Conservation (phyloP, 2,329 filamentous ascomycete genomes). For the Aspergillus brasiliensis region DNA sequence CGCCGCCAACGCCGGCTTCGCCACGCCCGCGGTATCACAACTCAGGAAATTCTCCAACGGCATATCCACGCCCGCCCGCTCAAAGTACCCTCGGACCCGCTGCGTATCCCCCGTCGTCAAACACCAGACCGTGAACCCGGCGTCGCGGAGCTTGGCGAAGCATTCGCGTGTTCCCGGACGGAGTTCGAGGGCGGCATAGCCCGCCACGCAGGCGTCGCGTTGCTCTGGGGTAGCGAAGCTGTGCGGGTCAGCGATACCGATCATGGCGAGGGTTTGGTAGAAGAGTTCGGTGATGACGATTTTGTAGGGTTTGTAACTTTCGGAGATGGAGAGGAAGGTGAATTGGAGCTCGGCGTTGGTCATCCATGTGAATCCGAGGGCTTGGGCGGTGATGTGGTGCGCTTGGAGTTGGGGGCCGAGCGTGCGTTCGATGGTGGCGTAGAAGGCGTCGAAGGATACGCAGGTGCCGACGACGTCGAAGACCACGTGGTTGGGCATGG, state of each 20-base stretch:
- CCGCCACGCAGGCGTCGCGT: constrained; percentile 38
- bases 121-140: constrained; percentile 57
- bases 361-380: constrained; percentile 50
- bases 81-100: constrained; percentile 57
- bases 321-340: constrained; percentile 48
- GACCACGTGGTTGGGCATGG: constrained; percentile 46
- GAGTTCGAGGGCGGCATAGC: constrained; percentile 38
- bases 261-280: constrained; percentile 47
- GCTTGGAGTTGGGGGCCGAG: constrained; percentile 40
- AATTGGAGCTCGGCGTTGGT: constrained; percentile 49
- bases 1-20: constrained; percentile 53
- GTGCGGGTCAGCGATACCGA: constrained; percentile 44
- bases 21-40: constrained; percentile 53
- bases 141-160: constrained; percentile 45
- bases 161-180: constrained; percentile 41
- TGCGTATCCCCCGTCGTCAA: constrained; percentile 56
- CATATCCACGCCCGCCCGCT: constrained; percentile 52
- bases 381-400: constrained; percentile 37
- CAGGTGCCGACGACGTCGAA: constrained; percentile 57
- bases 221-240: constrained; percentile 43
- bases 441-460: constrained; percentile 49
- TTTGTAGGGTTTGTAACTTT: constrained; percentile 44
- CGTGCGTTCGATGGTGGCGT: constrained; percentile 37
- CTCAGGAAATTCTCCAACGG: constrained; percentile 54
- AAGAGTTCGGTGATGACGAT: constrained; percentile 45